These are phyloP conservation scores for Aurantiochytrium sp. DNA, from an alignment of 108 stramenopile species.

Conservation along the genomic window DNA sequence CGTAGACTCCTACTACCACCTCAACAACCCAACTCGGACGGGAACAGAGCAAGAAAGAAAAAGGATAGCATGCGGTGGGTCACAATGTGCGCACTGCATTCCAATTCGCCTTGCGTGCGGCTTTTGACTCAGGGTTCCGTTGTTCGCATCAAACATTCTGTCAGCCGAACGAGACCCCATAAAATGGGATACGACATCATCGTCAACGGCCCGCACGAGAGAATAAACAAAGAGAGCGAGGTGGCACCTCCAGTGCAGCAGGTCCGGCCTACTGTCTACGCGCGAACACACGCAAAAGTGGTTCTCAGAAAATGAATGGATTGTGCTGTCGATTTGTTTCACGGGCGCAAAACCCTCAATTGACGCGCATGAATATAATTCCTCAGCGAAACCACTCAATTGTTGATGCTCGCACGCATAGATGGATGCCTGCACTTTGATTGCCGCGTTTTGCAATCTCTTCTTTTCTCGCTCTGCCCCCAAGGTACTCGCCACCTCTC, in stretches of 20 bases:
- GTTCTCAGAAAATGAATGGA: not conserved
- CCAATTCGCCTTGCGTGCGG: not conserved
- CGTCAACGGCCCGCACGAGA: not conserved
- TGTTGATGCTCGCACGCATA: not conserved
- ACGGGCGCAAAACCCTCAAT: not conserved
- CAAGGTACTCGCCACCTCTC: not conserved
- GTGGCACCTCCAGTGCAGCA: not conserved
- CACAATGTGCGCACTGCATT: not conserved
- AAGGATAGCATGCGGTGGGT: not conserved
- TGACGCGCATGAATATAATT: not conserved
- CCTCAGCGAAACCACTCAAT: not conserved
- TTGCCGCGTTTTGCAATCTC: no score
- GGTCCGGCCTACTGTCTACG: not conserved
- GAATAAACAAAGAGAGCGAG: not conserved
- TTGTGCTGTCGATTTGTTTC: not conserved
- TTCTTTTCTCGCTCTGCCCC: not conserved
- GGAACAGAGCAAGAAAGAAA: not conserved
- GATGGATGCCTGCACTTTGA: no score
- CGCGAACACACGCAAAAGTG: not conserved
- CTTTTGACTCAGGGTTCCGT: not conserved
- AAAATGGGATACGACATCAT: not conserved
- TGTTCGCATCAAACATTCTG: not conserved
- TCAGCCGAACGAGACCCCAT: slow-evolving; percentile 4
- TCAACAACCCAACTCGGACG: no score
- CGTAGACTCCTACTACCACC: no score